Evolutionary conservation across 2,329 filamentous ascomycete species (phyloP), one percentile per base, ranked within the genome.

Genomic region (Calycina herbarum): DNA sequence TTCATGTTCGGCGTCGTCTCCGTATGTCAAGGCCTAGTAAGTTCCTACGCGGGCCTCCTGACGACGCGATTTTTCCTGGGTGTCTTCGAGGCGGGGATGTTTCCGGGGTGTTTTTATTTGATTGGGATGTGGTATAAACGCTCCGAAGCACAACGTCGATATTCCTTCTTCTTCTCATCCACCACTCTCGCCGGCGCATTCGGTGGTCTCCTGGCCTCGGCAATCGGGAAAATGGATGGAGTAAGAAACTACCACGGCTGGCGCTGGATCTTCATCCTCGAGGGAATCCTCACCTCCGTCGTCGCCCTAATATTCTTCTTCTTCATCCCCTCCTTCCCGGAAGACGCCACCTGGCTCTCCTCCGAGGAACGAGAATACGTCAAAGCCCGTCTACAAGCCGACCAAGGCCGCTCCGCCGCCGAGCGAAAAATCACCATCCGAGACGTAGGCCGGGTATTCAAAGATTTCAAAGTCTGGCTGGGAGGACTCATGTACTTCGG

Each of bases 121-220:
- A 88, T 93, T 67, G 88, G 91, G 65, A 94, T 94, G 89, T 96
- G 91, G 93, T 99, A 98, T 73, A 88, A 89, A 66, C 87, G 94
- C 66, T 82, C 83, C 57, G 95, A 98, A 79, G 93, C 94, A 1
- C 94, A 98, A 78, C 92, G 93, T 74, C 88, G 95, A 35, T 97
- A 94, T 79, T 91, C 89, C 17, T 94, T 98, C 82, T 98, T 98
- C 83, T 98, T 98, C 82, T 89, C 86, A 73, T 92, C 85, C 33
- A 94, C 91, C 0, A 91, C 89, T 0, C 81, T 94, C 3, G 91
- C 91, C 0, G 91, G 91, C 38, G 91, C 93, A 0, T 97, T 97
- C 73, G 93, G 92, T 56, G 93, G 93, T 1, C 83, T 97, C 0
- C 83, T 97, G 4, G 94, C 94, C 0, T 89, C 88, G 1, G 94